Evolutionary conservation across 2,329 filamentous ascomycete species (phyloP), one percentile per base, ranked within the genome.

Genomic region (Colletotrichum cuscutae): DNA sequence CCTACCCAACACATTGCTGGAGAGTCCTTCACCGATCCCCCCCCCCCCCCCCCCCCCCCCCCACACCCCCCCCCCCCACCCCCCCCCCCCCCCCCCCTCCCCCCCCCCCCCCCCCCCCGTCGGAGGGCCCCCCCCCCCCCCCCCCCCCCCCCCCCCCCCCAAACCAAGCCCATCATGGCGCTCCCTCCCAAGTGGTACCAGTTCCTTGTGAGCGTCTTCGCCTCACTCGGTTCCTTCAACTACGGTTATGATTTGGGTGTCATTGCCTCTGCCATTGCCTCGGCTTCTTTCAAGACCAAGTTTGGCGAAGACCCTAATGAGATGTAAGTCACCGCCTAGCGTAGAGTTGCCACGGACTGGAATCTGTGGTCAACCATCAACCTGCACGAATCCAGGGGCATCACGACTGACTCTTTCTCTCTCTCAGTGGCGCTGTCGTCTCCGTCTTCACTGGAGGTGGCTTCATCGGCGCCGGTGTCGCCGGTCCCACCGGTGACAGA

Each of bases 361-460:
- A 49, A 22, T 4, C 19, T 11, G 2, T 35, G 32, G 32, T 12
- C 32, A 35, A 35, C 19, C 19, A 9, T 49, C 42, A 22, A 9
- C 19, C 42, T 49, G 8, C 8, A 8, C 7, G 19, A 22, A 11
- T 2, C 19, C 7, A 42, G 22, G 32, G 4, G 12, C 15, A 52
- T 11, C 37, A 19, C n/a, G 42, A 22, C 60, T 63, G 28, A 24
- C 28, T 8, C 30, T 9, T 62, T 22, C 58, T 9, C 30, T 9
- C 61, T 22, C 56, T 49, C 60, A 91, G 87, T 49, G 93, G 92
- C 65, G 89, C 92, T 4, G 92, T 95, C 0, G 93, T 95, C 19
- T 93, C 92, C 1, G 87, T 95, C 72, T 95, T 96, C 80, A 96
- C 94, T 0, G 92, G 93, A 49, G 88, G 88, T n/a, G 93, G 93